phyloP scores from a whole-genome alignment of 139 green algal genomes.

The Volvox reticuliferus region DNA sequence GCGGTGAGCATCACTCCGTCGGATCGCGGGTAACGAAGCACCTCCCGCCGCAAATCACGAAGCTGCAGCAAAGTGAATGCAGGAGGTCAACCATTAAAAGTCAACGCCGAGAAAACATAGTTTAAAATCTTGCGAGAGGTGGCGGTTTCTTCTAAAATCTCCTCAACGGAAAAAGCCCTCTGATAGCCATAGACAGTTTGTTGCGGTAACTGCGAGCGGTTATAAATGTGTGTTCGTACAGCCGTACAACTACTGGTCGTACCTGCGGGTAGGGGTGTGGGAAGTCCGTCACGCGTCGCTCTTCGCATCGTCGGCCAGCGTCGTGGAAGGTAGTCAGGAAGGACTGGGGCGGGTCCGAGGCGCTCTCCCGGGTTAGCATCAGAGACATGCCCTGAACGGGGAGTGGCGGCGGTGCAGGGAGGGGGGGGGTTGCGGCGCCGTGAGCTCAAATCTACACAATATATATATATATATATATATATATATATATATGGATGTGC shows the following conservation, averaged over 20 bases:
- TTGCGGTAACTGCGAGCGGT: no score
- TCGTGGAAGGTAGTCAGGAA: conserved; percentile 68
- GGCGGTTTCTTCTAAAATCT: no score
- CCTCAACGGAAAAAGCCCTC: no score
- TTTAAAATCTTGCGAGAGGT: no score
- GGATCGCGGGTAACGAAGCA: conserved; percentile 91
- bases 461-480: no score
- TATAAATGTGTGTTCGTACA: no score
- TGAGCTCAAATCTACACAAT: no score
- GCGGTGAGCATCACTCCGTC: conserved; percentile 96
- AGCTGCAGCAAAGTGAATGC: conserved; percentile 67
- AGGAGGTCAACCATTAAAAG: background rate
- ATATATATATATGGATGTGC: no score
- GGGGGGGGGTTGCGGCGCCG: background rate
- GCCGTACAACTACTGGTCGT: background rate
- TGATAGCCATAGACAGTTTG: no score
- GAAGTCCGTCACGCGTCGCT: conserved; percentile 88
- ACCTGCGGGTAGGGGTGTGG: conserved; percentile 95
- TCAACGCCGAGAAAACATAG: no score
- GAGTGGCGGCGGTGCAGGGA: background rate
- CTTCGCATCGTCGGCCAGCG: conserved; percentile 14
- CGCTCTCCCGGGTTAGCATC: conserved; percentile 73
- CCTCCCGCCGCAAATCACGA: conserved; percentile 81
- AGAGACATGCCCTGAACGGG: conserved; percentile 68
- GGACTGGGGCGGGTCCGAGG: conserved; percentile 73